Percentiles rank a stretch among this genome's conserved stretches.
phyloP scores from a whole-genome alignment of 1,139 yeast genomes.

The Arxiozyma bovina region DNA sequence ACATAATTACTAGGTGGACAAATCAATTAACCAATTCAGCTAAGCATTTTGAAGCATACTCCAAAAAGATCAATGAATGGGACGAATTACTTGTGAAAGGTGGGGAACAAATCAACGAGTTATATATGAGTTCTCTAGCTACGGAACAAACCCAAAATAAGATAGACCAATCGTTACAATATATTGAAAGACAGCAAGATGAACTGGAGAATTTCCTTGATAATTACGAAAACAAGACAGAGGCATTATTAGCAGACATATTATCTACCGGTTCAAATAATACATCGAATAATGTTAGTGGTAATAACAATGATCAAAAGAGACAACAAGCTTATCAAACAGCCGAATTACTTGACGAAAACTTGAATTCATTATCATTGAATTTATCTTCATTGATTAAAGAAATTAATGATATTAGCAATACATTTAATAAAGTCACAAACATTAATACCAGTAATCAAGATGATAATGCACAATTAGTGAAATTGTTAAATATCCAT shows the following conservation, averaged over 20 bases:
- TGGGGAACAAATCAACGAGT: slow-evolving; percentile 73
- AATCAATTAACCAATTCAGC: slow-evolving; percentile 69
- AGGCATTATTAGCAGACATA: slow-evolving; percentile 40
- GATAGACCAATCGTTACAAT: slow-evolving; percentile 78
- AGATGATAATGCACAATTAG: slow-evolving; percentile 44
- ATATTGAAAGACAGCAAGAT: slow-evolving; percentile 86
- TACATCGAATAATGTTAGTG: slow-evolving; percentile 9
- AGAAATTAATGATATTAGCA: slow-evolving; percentile 83
- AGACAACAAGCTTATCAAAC: slow-evolving; percentile 84
- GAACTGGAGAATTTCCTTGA: slow-evolving; percentile 78
- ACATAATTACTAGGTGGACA: slow-evolving; percentile 88
- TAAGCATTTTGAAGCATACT: slow-evolving; percentile 66
- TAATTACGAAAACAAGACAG: slow-evolving; percentile 81
- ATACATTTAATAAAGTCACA: slow-evolving; percentile 62
- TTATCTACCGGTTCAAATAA: slow-evolving; percentile 30
- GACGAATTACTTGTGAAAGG: slow-evolving; percentile 76
- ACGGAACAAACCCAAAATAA: slow-evolving; percentile 82
- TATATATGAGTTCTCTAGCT: slow-evolving; percentile 67
- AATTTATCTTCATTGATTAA: slow-evolving; percentile 68
- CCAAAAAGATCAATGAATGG: slow-evolving; percentile 71
- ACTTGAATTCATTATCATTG: slow-evolving; percentile 65
- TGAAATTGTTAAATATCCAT: slow-evolving; percentile 78
- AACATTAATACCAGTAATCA: slow-evolving; percentile 34
- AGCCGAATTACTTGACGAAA: slow-evolving; percentile 80
- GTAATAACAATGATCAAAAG: slow-evolving; percentile 53